Conservation (phyloP, 2,329 filamentous ascomycete species). For the Diplodia sapinea region DNA sequence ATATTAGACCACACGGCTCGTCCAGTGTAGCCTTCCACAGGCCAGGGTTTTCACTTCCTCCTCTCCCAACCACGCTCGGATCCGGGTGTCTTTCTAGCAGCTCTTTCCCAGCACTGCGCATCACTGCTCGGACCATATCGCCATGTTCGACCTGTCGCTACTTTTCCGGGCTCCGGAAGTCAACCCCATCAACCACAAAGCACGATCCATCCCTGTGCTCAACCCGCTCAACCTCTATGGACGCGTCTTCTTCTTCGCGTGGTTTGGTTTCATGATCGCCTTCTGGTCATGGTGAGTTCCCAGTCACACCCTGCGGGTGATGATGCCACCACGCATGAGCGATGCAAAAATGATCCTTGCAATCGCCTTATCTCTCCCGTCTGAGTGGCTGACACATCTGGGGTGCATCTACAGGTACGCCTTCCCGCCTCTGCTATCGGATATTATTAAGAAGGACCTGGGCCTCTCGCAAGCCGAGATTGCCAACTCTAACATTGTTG, state of each 20-base stretch:
- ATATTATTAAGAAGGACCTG: conserved; percentile 81
- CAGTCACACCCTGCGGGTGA: background rate
- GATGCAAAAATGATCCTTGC: background rate
- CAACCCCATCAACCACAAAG: conserved; percentile 85
- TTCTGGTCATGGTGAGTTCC: conserved; percentile 76
- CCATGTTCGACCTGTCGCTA: conserved; percentile 39
- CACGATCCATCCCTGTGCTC: conserved; percentile 76
- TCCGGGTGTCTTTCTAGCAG: background rate
- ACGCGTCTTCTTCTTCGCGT: conserved; percentile 88
- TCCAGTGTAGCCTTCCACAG: background rate
- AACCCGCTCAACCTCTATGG: conserved; percentile 82
- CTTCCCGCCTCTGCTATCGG: conserved; percentile 80
- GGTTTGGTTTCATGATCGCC: conserved; percentile 83
- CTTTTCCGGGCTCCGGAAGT: conserved; percentile 65
- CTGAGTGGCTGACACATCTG: conserved; percentile 17
- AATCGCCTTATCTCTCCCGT: conserved; percentile 2
- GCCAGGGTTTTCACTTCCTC: background rate
- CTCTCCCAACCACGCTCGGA: no score
- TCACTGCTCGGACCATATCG: background rate
- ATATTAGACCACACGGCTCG: conserved; percentile 16
- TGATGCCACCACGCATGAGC: conserved; percentile 25
- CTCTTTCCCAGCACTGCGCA: background rate
- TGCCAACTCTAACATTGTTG: conserved; percentile 89
- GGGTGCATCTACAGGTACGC: conserved; percentile 68
- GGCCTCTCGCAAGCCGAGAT: conserved; percentile 72